Percentiles rank a stretch among this genome's conserved stretches.
phyloP scores from a whole-genome alignment of 768 basidiomycete genomes.

The Tylopilus plumbeoviolaceoides region DNA sequence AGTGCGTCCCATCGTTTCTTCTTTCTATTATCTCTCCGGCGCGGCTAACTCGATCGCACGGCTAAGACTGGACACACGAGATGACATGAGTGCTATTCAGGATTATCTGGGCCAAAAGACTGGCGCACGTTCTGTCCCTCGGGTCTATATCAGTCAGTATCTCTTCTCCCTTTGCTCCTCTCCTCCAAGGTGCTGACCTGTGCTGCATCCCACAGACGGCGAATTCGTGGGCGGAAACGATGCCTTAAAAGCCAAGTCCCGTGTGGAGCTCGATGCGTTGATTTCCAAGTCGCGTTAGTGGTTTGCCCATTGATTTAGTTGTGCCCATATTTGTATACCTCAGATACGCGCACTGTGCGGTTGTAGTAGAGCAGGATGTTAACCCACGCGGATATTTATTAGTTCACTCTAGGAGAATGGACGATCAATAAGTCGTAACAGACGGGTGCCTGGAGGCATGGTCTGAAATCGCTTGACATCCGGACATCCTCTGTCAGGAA shows the following conservation, averaged over 20 bases:
- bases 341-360: neutral
- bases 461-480: neutral
- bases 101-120: slow-evolving; percentile 60
- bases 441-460: neutral
- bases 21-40: neutral
- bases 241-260: slow-evolving; percentile 9
- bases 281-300: slow-evolving; percentile 5
- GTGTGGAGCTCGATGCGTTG: slow-evolving; percentile 4
- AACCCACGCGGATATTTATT: no score
- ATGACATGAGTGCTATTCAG: slow-evolving; percentile 64
- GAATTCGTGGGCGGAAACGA: slow-evolving; percentile 19
- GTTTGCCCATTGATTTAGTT: neutral
- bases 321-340: neutral
- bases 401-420: no score
- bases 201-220: slow-evolving; percentile 10
- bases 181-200: neutral
- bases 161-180: neutral
- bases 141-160: slow-evolving; percentile 65
- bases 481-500: neutral
- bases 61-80: slow-evolving; percentile 48
- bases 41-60: neutral
- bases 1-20: slow-evolving; percentile 35
- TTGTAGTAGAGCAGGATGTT: neutral
- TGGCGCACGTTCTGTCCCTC: slow-evolving; percentile 69
- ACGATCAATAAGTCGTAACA: neutral